Evolutionary conservation across 129 eudicot species (phyloP), one percentile per base, ranked within the genome.

Genomic region (Flaveria robusta): DNA sequence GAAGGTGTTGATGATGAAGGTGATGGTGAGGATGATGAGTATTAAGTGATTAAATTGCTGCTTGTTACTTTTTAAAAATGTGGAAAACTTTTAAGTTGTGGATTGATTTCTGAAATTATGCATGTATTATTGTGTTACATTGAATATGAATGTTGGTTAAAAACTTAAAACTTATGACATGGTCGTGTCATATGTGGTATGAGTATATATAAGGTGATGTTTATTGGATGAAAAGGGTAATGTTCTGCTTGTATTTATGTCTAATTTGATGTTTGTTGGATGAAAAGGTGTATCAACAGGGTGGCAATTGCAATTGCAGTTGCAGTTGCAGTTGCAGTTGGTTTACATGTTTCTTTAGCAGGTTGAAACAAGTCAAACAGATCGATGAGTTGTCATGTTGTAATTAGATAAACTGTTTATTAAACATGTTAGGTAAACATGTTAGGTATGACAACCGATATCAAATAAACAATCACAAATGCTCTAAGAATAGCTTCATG

Each of bases 1-100:
- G 98, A 93, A 69, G 98, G 96, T 62, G 98, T 84, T 16, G 98
- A 93, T 24, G 98, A 88, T 45, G 98, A 82, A 9, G 86, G 83
- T 31, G 84, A 87, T 13, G 98, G 88, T 3, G 98, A 90, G 11
- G 88, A 81, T 20, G 96, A 86, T 0, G 98, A 91, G 10, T 87
- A 90, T 76, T 93, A 81, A 79, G 68, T 66, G 13, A 31, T 14
- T 29, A 63, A 63, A 63, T 64, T n/a, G 29, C 49, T 16, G 58
- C 54, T 66, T 76, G 20, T 27, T 2, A 9, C 54, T 67, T 68
- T 68, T 77, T 77, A 51, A 49, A 66, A 23, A 22, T 51, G 81
- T 37, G 75, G 62, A 31, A 19, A 56, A 54, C 50, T 71, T 51
- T 66, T 18, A 4, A 14, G 68, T 74, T 78, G 70, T 81, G 79